Evolutionary conservation across 2,329 filamentous ascomycete species (phyloP).

Genomic region (Coniosporium tulheliwenetii): DNA sequence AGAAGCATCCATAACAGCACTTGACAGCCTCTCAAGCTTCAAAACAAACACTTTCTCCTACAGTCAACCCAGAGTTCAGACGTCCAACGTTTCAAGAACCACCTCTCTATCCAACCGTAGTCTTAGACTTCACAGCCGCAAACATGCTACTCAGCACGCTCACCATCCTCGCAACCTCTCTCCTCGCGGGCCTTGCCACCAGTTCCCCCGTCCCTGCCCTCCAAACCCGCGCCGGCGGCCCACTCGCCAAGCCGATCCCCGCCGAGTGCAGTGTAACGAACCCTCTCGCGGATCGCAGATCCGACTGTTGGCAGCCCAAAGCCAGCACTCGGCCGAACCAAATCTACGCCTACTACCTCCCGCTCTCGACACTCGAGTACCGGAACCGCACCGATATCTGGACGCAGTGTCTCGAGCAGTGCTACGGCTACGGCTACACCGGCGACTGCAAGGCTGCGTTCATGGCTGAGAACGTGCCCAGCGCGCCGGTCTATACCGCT

Average conservation of each 20-base stretch:
- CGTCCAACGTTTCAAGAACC: too few species aligned
- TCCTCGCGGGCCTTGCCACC: background rate
- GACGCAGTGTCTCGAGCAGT: conserved; percentile 22
- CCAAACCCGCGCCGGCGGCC: conserved; percentile 17
- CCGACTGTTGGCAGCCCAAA: background rate
- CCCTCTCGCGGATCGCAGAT: conserved; percentile 10
- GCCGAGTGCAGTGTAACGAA: conserved; percentile 18
- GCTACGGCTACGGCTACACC: conserved; percentile 19
- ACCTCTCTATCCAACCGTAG: too few species aligned
- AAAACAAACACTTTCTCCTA: too few species aligned
- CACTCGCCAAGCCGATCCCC: conserved; percentile 16
- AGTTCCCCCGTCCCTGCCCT: background rate
- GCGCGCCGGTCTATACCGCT: conserved; percentile 17
- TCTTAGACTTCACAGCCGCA: too few species aligned
- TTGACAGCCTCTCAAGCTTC: too few species aligned
- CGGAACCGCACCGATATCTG: conserved; percentile 13
- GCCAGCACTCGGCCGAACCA: conserved; percentile 7
- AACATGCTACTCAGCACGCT: too few species aligned
- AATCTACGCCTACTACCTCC: conserved; percentile 18
- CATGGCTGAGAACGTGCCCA: conserved; percentile 20
- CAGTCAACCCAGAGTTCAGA: too few species aligned
- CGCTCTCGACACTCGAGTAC: conserved; percentile 6
- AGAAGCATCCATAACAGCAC: too few species aligned
- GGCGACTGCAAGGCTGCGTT: conserved; percentile 19
- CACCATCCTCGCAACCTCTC: background rate